These are phyloP conservation scores for Prunus campanulata DNA, from an alignment of 306 rosid species.

Conservation along the genomic window DNA sequence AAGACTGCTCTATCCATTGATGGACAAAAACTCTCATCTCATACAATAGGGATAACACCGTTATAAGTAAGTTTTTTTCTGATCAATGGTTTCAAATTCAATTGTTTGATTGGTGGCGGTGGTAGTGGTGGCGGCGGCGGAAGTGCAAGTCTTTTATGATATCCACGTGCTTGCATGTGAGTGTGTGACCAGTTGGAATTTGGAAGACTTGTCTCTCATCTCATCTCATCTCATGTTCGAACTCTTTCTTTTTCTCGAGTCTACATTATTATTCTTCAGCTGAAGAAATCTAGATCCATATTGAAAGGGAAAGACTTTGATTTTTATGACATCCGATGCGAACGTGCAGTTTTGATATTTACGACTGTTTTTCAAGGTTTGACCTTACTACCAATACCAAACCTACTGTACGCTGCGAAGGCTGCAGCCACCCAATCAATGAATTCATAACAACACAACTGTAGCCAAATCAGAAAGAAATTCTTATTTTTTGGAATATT, in stretches of 20 bases:
- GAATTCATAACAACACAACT: too few relatives aligned
- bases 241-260: not conserved
- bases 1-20: not conserved
- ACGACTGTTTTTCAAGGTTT: not conserved
- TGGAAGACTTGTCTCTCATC: not conserved
- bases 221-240: not conserved
- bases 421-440: too few relatives aligned
- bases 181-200: too few relatives aligned
- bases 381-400: not conserved
- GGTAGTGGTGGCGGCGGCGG: not conserved
- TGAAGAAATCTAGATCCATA: not conserved
- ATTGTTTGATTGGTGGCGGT: too few relatives aligned
- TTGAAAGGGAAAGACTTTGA: not conserved
- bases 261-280: not conserved
- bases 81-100: too few relatives aligned
- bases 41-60: too few relatives aligned
- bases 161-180: slow-evolving; percentile 58
- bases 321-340: not conserved
- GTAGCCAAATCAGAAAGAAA: too few relatives aligned
- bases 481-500: not conserved
- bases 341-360: not conserved
- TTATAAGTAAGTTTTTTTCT: too few relatives aligned
- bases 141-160: not conserved
- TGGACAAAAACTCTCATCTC: not conserved
- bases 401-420: too few relatives aligned